phyloP scores from a whole-genome alignment of 2,329 filamentous ascomycete species.

The Botrytis galanthina region DNA sequence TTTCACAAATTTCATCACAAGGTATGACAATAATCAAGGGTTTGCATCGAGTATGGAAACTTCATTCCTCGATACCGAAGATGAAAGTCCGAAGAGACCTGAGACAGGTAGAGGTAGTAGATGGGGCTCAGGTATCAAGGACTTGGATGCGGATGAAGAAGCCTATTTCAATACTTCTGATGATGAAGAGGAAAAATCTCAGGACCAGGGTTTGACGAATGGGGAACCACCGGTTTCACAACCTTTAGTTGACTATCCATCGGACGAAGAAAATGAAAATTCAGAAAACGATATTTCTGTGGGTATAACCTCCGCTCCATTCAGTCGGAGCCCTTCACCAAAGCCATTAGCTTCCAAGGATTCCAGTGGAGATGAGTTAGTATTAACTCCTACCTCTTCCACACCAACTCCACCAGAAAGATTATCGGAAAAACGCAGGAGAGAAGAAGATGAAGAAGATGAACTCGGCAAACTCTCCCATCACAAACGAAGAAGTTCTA shows the following conservation, averaged over 20 bases:
- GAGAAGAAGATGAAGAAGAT: slow-evolving; percentile 92
- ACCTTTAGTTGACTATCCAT: slow-evolving; percentile 86
- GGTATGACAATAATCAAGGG: slow-evolving; percentile 76
- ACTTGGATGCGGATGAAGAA: slow-evolving; percentile 82
- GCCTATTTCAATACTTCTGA: slow-evolving; percentile 93
- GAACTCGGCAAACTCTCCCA: slow-evolving; percentile 80
- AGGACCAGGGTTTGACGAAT: slow-evolving; percentile 49
- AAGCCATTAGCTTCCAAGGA: slow-evolving; percentile 28
- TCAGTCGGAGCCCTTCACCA: slow-evolving; percentile 28
- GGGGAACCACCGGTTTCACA: slow-evolving; percentile 63
- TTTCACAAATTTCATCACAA: slow-evolving; percentile 71
- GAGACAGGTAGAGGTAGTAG: slow-evolving; percentile 56
- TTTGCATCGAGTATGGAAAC: slow-evolving; percentile 63
- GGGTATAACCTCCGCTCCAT: slow-evolving; percentile 24
- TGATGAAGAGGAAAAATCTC: slow-evolving; percentile 64
- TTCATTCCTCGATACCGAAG: slow-evolving; percentile 70
- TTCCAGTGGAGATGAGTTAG: slow-evolving; percentile 26
- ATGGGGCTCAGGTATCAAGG: slow-evolving; percentile 68
- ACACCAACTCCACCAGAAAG: slow-evolving; percentile 64
- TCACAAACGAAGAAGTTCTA: slow-evolving; percentile 57
- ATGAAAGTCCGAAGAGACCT: slow-evolving; percentile 46
- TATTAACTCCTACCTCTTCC: slow-evolving; percentile 32
- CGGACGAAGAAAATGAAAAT: slow-evolving; percentile 82
- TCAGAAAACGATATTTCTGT: slow-evolving; percentile 48
- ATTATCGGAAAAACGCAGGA: slow-evolving; percentile 81